Conservation (phyloP, 176 grass and related monocot species). For the Hyparrhenia diplandra region DNA sequence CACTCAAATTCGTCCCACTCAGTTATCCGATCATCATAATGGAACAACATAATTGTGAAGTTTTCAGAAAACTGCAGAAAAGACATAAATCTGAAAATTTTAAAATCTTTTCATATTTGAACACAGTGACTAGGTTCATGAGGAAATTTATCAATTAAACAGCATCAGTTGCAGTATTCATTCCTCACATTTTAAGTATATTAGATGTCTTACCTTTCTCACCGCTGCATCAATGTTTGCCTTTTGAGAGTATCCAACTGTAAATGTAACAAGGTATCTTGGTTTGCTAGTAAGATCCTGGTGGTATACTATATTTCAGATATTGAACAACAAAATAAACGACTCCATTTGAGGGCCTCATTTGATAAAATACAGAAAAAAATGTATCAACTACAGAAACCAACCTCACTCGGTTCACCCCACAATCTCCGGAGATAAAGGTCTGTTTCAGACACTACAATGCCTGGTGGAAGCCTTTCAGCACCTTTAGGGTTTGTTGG, state of each 20-base stretch:
- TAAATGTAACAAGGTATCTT: slow-evolving; percentile 81
- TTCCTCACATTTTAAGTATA: background rate
- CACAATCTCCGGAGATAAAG: slow-evolving; percentile 73
- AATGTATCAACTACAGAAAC: slow-evolving; percentile 24
- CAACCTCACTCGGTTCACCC: slow-evolving; percentile 89
- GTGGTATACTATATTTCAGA: slow-evolving; percentile 9
- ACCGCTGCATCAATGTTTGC: slow-evolving; percentile 76
- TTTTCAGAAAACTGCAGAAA: slow-evolving; percentile 77
- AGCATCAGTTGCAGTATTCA: background rate
- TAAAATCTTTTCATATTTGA: background rate
- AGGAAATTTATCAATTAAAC: background rate
- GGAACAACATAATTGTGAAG: slow-evolving; percentile 89
- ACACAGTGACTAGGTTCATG: slow-evolving; percentile 4
- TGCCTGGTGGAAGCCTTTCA: slow-evolving; percentile 76
- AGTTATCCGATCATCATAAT: slow-evolving; percentile 79
- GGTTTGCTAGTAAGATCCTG: slow-evolving; percentile 69
- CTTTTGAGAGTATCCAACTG: slow-evolving; percentile 69
- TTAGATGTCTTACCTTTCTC: slow-evolving; percentile 55
- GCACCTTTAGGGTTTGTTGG: slow-evolving; percentile 86
- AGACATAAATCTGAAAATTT: background rate
- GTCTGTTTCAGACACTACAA: slow-evolving; percentile 81
- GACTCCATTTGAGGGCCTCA: background rate
- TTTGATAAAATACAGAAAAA: background rate
- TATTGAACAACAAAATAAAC: background rate
- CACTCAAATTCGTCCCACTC: slow-evolving; percentile 96